Evolutionary conservation across 2,329 filamentous ascomycete genomes (phyloP), one percentile per base, ranked within the genome.

Genomic region (Trichoderma sp.): DNA sequence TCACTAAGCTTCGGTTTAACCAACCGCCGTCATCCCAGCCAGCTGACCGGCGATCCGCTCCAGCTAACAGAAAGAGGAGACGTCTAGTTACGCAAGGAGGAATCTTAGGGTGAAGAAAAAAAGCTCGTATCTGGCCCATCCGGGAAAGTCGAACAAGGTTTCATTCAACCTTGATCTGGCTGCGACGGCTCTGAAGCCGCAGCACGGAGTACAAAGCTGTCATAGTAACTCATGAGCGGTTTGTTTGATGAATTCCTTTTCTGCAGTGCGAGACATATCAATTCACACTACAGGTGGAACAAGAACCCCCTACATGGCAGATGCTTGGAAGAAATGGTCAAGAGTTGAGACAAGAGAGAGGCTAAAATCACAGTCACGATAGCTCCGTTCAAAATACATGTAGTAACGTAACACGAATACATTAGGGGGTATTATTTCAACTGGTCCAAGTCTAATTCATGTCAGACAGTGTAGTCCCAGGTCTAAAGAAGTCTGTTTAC

Each of bases 41-140:
- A 45, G 45, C 57, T 57, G 58, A 64, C 39, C 48, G 59, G 22
- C 50, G 59, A 68, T 68, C 59, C 66, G 66, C 58, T 56, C 60
- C 37, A 67, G 64, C 64, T 63, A 34, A 25, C 27, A 54, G 4
- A 48, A 58, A 39, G 29, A 58, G 39, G 42, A 66, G 53, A 32
- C 35, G 3, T 35, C 19, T 4, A 9, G 27, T 65, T 15, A 29
- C 37, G 48, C 63, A 7, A 56, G 12, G 9, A 25, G 37, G 39
- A 39, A 65, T n/a, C 25, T 34, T 22, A 25, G 19, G 37, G 25
- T 13, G n/a, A 32, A 29, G 15, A 9, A 9, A 27, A 45, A 45
- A 35, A 48, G 10, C 63, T 65, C 52, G 63, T 65, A 56, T 65
- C 42, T 34, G 32, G 48, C 60, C 32, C 35, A 54, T 15, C 15